A percentile compares a stretch with the other conserved stretches of the same genome.
phyloP scores from a whole-genome alignment of 2,329 filamentous ascomycete species.

The Mycosphaerella sp. region DNA sequence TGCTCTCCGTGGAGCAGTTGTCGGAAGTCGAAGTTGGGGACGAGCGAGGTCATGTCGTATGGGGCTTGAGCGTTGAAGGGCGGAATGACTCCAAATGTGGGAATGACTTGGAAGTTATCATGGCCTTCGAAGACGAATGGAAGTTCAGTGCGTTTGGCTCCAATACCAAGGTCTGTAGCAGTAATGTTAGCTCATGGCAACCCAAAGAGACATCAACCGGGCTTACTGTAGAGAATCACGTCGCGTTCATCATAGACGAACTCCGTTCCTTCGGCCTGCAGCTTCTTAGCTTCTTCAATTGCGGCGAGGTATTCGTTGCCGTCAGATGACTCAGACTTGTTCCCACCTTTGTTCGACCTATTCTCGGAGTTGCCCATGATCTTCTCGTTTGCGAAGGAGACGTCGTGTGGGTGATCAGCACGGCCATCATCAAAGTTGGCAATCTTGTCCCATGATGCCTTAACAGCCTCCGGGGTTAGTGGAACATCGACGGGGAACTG shows the following conservation, averaged over 20 bases:
- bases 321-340: conserved; percentile 22
- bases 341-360: conserved; percentile 56
- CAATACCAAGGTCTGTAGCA: conserved; percentile 65
- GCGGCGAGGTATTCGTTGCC: conserved; percentile 55
- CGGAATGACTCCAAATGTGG: conserved; percentile 95
- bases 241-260: conserved; percentile 83
- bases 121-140: conserved; percentile 82
- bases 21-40: conserved; percentile 96
- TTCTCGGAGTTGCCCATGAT: conserved; percentile 83
- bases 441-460: conserved; percentile 69
- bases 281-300: conserved; percentile 69
- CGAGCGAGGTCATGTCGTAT: conserved; percentile 72
- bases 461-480: conserved; percentile 77
- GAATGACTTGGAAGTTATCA: conserved; percentile 88
- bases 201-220: not conserved
- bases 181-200: conserved; percentile 20
- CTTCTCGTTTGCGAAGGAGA: conserved; percentile 69
- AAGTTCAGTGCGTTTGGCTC: conserved; percentile 83
- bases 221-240: conserved; percentile 73
- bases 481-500: conserved; percentile 83
- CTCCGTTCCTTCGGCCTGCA: conserved; percentile 64
- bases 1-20: conserved; percentile 99
- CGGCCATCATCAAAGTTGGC: conserved; percentile 81
- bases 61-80: conserved; percentile 77
- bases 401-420: conserved; percentile 76